These are phyloP conservation scores for Aspergillus calidoustus DNA, from an alignment of 2,329 filamentous ascomycete species.

Conservation along the genomic window DNA sequence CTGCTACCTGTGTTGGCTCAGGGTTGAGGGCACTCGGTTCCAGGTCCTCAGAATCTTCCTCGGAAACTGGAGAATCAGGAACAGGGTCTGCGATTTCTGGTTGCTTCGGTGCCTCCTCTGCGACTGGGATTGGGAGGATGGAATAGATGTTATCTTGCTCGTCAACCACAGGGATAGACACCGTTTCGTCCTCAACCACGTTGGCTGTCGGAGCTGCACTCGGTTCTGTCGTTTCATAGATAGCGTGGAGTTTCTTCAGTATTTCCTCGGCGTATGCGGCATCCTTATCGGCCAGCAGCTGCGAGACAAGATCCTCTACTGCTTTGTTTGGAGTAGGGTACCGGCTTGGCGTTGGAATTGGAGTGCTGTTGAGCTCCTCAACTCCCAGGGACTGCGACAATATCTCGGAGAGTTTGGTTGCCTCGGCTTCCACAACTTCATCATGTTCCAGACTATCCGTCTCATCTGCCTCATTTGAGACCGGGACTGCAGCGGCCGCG, in stretches of 20 bases:
- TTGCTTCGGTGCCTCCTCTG: background rate
- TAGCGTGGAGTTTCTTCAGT: conserved; percentile 70
- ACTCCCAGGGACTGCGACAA: background rate
- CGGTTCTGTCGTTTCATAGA: conserved; percentile 67
- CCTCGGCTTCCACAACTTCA: conserved; percentile 8
- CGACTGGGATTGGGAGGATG: background rate
- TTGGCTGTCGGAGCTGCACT: conserved; percentile 53
- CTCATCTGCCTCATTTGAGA: conserved; percentile 42
- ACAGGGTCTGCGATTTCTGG: background rate
- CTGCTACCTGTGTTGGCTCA: background rate
- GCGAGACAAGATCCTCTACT: conserved; percentile 12
- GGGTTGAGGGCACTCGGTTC: background rate
- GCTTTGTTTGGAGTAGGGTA: background rate
- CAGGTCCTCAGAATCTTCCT: background rate
- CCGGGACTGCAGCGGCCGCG: conserved; percentile 55
- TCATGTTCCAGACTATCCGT: conserved; percentile 2
- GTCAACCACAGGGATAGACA: conserved; percentile 38
- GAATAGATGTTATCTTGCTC: background rate
- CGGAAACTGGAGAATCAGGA: background rate
- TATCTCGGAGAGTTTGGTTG: conserved; percentile 6
- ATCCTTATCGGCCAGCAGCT: conserved; percentile 73
- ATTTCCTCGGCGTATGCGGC: conserved; percentile 82
- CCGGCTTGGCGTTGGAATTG: background rate
- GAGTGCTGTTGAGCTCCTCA: background rate
- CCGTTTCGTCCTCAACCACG: conserved; percentile 50